Evolutionary conservation across 1,284 basidiomycete species (phyloP), one percentile per base, ranked within the genome.

Genomic region (Blastosporella zonata): DNA sequence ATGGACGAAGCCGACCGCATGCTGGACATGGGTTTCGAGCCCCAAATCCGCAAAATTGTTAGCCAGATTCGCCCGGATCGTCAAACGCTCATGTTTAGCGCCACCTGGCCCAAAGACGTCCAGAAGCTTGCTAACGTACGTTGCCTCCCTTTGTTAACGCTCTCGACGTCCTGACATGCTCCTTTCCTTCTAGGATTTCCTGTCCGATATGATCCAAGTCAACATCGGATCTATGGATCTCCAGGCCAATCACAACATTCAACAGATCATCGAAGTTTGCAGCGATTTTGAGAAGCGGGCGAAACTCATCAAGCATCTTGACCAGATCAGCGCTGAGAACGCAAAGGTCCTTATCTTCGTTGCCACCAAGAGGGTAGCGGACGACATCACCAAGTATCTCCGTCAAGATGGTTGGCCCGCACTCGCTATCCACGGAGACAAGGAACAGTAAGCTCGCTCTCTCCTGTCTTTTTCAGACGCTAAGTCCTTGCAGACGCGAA

Each of bases 21-120:
- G 93, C 80, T 96, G 57, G 93, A 96, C 74, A 96, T 96, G 93
- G 94, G 96, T 81, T 99, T 99, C 75, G 96, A 99, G 75, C 96
- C 96, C 51, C 96, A 99, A 69, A 99, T 99, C 66, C 83, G 95
- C 67, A 99, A 99, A 77, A 97, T 98, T 62, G 88, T 99, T 59
- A 79, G 87, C 59, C 96, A 99, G 73, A 97, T 97, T 63, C 85
- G 95, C 37, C 95, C 94, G 34, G 95, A 97, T 73, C 85, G 93
- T 65, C 95, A 97, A 67, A 94, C 93, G 1, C 78, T 95, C 53
- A 92, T 94, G 83, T 99, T 99, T 78, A 97, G 94, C 49, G 96
- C 96, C 20, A 99, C 97, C 18, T 99, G 96, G 96, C 96, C 96
- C 27, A 98, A 97, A 73, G 96, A 99, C 63, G 97, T 99, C 3